phyloP scores from a whole-genome alignment of 176 grass and related monocot genomes.

The Poa pratensis region DNA sequence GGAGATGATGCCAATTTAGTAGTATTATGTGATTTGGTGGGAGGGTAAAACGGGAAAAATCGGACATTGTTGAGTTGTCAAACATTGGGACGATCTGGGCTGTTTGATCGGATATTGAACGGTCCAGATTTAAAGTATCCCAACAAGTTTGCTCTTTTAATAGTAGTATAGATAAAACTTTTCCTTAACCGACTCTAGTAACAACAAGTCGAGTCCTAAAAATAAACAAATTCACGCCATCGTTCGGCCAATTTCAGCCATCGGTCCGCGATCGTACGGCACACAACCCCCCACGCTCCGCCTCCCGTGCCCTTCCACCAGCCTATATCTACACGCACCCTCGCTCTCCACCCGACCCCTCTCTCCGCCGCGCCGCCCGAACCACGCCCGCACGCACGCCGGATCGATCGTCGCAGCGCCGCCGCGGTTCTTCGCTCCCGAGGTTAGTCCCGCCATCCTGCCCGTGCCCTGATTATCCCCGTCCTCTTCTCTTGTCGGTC shows the following conservation, averaged over 20 bases:
- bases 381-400: not conserved
- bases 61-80: no score
- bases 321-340: not conserved
- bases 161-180: no score
- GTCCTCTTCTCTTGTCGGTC: not conserved
- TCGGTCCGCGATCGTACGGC: not conserved
- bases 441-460: conserved; percentile 1
- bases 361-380: not conserved
- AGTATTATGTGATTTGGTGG: no score
- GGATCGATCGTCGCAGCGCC: not conserved
- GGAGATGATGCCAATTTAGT: no score
- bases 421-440: not conserved
- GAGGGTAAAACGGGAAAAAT: no score
- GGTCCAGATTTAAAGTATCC: no score
- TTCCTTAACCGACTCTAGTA: no score
- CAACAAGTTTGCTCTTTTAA: no score
- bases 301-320: not conserved
- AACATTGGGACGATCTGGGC: no score
- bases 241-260: not conserved
- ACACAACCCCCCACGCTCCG: not conserved
- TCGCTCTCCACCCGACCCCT: not conserved
- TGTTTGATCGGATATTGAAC: no score
- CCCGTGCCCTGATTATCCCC: not conserved
- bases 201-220: no score
- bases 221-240: not conserved